Evolutionary conservation across 2,329 filamentous ascomycete genomes (phyloP).

Genomic region (Fusarium duplospermum): DNA sequence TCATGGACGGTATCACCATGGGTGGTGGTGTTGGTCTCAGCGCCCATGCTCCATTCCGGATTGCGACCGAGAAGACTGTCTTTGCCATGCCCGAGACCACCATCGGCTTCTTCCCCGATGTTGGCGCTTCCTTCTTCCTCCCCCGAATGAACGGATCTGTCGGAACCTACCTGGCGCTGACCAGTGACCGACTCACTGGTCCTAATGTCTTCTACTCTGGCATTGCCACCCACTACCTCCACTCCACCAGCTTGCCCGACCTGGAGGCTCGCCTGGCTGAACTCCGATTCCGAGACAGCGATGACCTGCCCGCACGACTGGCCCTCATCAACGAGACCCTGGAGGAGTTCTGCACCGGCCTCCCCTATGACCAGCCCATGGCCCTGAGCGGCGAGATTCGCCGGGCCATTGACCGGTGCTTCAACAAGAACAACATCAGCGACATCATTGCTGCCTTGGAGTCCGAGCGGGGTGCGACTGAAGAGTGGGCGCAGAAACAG

Average conservation of each 20-base stretch:
- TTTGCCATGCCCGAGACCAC: constrained; percentile 99
- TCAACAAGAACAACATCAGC: constrained; percentile 73
- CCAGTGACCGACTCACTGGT: constrained; percentile 84
- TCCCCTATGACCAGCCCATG: constrained; percentile 80
- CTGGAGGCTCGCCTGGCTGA: constrained; percentile 90
- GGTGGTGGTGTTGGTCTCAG: constrained; percentile 95
- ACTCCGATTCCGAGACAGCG: constrained; percentile 86
- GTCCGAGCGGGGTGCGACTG: constrained; percentile 62
- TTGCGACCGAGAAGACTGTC: constrained; percentile 93
- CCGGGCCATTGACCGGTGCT: constrained; percentile 86
- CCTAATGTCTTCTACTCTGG: constrained; percentile 91
- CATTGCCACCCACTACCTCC: constrained; percentile 94
- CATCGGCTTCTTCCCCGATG: constrained; percentile 98
- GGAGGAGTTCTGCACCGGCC: constrained; percentile 88
- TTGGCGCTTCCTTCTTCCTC: constrained; percentile 95
- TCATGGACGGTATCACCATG: constrained; percentile 99
- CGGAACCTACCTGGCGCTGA: constrained; percentile 93
- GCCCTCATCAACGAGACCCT: constrained; percentile 85
- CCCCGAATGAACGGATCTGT: constrained; percentile 87
- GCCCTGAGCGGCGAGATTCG: constrained; percentile 77
- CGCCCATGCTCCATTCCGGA: constrained; percentile 94
- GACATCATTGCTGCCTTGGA: constrained; percentile 78
- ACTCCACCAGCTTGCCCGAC: constrained; percentile 85
- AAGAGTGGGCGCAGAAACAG: constrained; percentile 83
- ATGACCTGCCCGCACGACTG: constrained; percentile 71